These are phyloP conservation scores for Gracilaria gracilis DNA, from an alignment of 23 red algal species.

Conservation along the genomic window DNA sequence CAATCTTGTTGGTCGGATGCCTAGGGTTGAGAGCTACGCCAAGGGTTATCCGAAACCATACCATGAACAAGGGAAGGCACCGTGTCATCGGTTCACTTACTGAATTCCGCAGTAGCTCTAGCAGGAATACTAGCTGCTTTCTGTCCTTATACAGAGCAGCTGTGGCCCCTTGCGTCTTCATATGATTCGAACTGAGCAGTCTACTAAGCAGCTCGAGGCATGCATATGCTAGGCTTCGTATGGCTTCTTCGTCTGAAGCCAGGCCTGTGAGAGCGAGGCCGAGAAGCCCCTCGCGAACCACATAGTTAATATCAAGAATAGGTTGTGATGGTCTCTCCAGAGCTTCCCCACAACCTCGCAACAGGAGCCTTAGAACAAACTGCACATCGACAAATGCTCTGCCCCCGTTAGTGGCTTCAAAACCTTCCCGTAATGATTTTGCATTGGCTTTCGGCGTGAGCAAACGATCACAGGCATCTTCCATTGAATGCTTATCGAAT, in stretches of 20 bases:
- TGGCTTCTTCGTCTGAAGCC: constrained; percentile 19
- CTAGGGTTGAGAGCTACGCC: constrained; percentile 26
- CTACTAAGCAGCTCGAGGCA: constrained; percentile 26
- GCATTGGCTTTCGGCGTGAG: constrained; percentile 3
- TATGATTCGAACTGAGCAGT: constrained; percentile 23
- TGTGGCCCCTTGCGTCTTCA: neutral
- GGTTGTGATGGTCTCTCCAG: neutral
- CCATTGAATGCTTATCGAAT: constrained; percentile 10
- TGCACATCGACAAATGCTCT: neutral
- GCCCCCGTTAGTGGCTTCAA: neutral
- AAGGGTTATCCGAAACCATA: constrained; percentile 45
- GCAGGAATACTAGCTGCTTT: constrained; percentile 42
- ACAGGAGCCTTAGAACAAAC: constrained; percentile 43
- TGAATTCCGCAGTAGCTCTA: constrained; percentile 45
- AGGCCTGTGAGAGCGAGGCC: constrained; percentile 45
- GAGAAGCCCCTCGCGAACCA: constrained; percentile 45
- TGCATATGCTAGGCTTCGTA: constrained; percentile 33
- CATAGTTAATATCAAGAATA: constrained; percentile 45
- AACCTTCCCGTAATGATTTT: neutral
- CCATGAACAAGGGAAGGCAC: constrained; percentile 34
- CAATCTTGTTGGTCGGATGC: constrained; percentile 43
- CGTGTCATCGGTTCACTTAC: constrained; percentile 10
- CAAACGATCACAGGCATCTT: constrained; percentile 15
- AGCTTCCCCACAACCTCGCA: constrained; percentile 48
- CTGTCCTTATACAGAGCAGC: constrained; percentile 44